A percentile compares a stretch with the other conserved stretches of the same genome.
Evolutionary conservation across 805 yeast genomes (phyloP).

Genomic region (Yamadazyma kitorensis): DNA sequence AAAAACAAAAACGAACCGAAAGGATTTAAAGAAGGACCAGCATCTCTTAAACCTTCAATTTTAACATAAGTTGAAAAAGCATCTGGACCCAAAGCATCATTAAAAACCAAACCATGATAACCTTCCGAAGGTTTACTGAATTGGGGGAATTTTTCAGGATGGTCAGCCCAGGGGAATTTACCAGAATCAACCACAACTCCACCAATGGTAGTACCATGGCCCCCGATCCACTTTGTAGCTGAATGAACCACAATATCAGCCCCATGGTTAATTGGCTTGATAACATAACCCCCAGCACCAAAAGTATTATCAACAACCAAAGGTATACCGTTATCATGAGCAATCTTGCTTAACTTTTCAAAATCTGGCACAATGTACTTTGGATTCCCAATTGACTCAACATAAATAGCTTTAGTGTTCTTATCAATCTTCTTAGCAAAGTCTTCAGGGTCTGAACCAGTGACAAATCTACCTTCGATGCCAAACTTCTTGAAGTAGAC

Average conservation of each 20-base stretch:
- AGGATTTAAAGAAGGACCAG: slow-evolving; percentile 88
- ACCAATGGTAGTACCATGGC: slow-evolving; percentile 86
- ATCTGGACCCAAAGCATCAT: slow-evolving; percentile 70
- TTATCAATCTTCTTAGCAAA: slow-evolving; percentile 74
- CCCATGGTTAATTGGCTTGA: slow-evolving; percentile 77
- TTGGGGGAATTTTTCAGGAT: slow-evolving; percentile 78
- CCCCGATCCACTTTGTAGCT: slow-evolving; percentile 85
- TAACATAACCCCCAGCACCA: slow-evolving; percentile 85
- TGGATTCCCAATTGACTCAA: slow-evolving; percentile 93
- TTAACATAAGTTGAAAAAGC: slow-evolving; percentile 82
- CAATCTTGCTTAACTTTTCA: slow-evolving; percentile 67
- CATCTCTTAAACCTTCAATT: slow-evolving; percentile 83
- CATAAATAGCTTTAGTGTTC: slow-evolving; percentile 83
- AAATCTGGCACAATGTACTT: slow-evolving; percentile 91
- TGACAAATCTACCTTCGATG: slow-evolving; percentile 78
- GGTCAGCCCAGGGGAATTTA: slow-evolving; percentile 61
- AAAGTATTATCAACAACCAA: slow-evolving; percentile 86
- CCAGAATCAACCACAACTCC: slow-evolving; percentile 84
- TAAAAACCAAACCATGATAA: slow-evolving; percentile 83
- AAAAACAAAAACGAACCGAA: slow-evolving; percentile 81
- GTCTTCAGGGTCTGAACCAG: slow-evolving; percentile 75
- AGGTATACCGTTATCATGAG: slow-evolving; percentile 77
- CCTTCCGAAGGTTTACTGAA: slow-evolving; percentile 89
- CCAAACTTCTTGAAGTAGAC: slow-evolving; percentile 89
- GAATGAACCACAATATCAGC: slow-evolving; percentile 87